Evolutionary conservation across 169 alveolate genomes (phyloP).

Genomic region (Condylostoma magnum): DNA sequence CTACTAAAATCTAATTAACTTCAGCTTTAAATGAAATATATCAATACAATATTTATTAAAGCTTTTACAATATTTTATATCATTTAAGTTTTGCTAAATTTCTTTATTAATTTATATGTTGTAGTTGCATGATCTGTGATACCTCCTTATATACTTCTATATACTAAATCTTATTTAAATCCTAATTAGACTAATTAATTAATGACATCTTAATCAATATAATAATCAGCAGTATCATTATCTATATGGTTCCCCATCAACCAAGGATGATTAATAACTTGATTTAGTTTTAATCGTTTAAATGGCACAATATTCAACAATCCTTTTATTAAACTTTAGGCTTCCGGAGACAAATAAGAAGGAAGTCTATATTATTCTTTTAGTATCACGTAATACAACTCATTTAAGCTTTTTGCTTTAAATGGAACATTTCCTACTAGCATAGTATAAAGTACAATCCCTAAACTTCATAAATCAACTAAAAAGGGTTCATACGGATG

Average conservation of each 20-base stretch:
- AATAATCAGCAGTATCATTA: no score
- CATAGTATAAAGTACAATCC: constrained; percentile 73
- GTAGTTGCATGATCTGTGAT: no score
- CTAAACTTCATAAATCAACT: constrained; percentile 76
- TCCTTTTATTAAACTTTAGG: constrained; percentile 47
- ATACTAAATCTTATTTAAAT: no score
- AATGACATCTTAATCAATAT: no score
- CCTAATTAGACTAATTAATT: no score
- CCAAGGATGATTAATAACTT: constrained; percentile 70
- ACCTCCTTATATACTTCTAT: no score
- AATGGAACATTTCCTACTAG: constrained; percentile 73
- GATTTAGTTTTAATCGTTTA: constrained; percentile 44
- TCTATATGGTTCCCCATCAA: constrained; percentile 28
- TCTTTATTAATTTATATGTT: no score
- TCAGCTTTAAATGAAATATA: no score
- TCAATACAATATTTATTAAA: no score
- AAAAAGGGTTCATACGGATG: constrained; percentile 66
- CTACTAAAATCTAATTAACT: no score
- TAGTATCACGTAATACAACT: constrained; percentile 41
- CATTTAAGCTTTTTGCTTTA: constrained; percentile 50
- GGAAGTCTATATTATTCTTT: constrained; percentile 49
- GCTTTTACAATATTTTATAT: no score
- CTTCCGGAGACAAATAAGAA: constrained; percentile 42
- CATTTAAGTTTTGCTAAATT: no score
- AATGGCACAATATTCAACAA: constrained; percentile 56